Conservation (phyloP, 2,329 filamentous ascomycete species). For the Harringtonia aguacate region DNA sequence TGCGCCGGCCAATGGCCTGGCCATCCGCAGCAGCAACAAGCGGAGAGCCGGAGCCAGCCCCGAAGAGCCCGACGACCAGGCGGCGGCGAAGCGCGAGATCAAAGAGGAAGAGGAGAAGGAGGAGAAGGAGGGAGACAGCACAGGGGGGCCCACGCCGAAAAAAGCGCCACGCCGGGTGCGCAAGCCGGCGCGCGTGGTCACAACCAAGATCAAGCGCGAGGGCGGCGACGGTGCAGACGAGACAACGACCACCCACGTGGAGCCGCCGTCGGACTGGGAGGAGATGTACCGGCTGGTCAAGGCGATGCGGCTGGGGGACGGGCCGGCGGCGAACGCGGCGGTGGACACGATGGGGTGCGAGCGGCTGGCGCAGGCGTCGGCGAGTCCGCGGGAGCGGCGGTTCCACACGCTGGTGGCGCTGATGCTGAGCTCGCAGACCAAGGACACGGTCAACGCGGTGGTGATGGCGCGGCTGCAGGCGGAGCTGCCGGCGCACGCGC, state of each 20-base stretch:
- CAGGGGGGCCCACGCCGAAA: constrained; percentile 15
- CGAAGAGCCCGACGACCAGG: neutral
- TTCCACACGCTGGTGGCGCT: constrained; percentile 81
- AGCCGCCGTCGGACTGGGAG: constrained; percentile 74
- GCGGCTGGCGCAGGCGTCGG: constrained; percentile 47
- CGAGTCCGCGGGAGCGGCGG: constrained; percentile 47
- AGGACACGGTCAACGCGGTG: constrained; percentile 79
- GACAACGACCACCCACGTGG: constrained; percentile 16
- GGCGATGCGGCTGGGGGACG: constrained; percentile 56
- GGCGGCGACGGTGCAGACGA: neutral
- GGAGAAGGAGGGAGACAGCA: neutral
- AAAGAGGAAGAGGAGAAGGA: neutral
- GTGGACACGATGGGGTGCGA: constrained; percentile 98
- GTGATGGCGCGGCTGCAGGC: constrained; percentile 72
- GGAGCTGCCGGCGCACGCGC: constrained; percentile 47
- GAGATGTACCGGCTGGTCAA: constrained; percentile 68
- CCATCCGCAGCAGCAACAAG: neutral
- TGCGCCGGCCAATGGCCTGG: constrained; percentile 16
- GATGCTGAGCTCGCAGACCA: constrained; percentile 89
- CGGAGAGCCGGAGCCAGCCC: neutral
- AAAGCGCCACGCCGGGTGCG: constrained; percentile 24
- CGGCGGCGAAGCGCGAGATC: neutral
- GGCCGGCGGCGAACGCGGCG: constrained; percentile 58
- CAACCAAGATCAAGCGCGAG: neutral
- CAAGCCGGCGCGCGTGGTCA: constrained; percentile 15